Conservation (phyloP, 1,284 basidiomycete species). For the Caloboletus firmus region DNA sequence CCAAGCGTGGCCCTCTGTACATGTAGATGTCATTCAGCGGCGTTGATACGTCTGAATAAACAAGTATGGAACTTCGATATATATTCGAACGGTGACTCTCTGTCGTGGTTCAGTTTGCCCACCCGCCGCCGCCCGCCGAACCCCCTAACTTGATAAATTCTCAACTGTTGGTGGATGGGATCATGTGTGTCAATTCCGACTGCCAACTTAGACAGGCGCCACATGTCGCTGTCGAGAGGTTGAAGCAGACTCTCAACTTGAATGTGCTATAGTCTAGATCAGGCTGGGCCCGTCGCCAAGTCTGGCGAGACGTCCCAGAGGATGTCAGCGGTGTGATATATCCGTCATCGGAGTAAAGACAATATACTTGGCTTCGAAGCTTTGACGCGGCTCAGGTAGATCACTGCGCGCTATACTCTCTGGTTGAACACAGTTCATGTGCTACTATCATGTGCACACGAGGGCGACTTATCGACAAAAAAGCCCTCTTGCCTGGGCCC, state of each 20-base stretch:
- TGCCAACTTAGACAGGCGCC: not conserved
- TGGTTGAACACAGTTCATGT: not conserved
- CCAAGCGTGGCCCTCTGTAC: slow-evolving; percentile 17
- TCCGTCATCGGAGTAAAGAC: not conserved
- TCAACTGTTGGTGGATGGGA: not conserved
- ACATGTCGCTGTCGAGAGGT: not conserved
- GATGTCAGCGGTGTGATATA: too few relatives aligned
- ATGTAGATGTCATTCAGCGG: slow-evolving; percentile 25
- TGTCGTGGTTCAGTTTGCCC: not conserved
- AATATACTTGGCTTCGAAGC: not conserved
- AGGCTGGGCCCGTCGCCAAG: too few relatives aligned
- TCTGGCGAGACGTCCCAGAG: slow-evolving; percentile 4
- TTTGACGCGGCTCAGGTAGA: not conserved
- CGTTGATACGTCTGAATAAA: not conserved
- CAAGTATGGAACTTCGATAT: not conserved
- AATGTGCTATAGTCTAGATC: too few relatives aligned
- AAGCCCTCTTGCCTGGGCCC: not conserved
- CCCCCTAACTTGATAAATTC: not conserved
- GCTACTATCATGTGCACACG: not conserved
- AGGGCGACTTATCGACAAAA: not conserved
- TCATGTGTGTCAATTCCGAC: not conserved
- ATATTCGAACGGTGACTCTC: not conserved
- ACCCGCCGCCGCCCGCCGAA: too few relatives aligned
- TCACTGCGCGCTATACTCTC: too few relatives aligned
- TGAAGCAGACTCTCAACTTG: not conserved